phyloP scores from a whole-genome alignment of 164 flowering plant genomes.

The Magnolia kwangsiensis region DNA sequence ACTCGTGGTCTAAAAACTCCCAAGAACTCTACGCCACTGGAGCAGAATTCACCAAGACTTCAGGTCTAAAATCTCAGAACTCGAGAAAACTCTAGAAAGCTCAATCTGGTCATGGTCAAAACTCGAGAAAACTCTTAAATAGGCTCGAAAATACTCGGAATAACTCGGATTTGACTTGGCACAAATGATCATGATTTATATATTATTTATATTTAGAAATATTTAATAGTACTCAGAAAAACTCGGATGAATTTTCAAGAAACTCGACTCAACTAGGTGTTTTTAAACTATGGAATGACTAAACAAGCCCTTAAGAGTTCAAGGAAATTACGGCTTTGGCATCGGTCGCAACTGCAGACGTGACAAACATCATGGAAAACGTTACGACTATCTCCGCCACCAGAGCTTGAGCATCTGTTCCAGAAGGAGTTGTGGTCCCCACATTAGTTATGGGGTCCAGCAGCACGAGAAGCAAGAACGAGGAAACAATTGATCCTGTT shows the following conservation, averaged over 20 bases:
- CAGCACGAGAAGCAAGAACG: conserved; percentile 44
- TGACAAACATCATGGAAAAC: conserved; percentile 78
- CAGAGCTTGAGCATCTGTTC: conserved; percentile 56
- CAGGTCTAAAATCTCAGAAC: background rate
- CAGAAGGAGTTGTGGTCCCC: conserved; percentile 73
- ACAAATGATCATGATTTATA: too few species aligned
- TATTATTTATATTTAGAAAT: too few species aligned
- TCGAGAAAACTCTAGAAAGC: too few species aligned
- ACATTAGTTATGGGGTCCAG: conserved; percentile 51
- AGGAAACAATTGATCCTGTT: conserved; percentile 51
- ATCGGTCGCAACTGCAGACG: conserved; percentile 80
- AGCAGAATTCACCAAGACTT: background rate
- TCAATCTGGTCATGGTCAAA: too few species aligned
- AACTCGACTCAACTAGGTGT: too few species aligned
- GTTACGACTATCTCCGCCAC: conserved; percentile 68
- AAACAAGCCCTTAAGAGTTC: background rate
- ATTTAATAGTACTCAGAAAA: too few species aligned
- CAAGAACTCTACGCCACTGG: background rate
- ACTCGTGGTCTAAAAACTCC: background rate
- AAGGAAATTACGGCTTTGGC: conserved; percentile 51
- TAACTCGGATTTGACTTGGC: too few species aligned
- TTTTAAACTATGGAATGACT: too few species aligned
- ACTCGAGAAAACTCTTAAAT: too few species aligned
- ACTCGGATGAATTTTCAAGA: too few species aligned
- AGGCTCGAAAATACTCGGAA: too few species aligned